Percentiles rank a stretch among this genome's conserved stretches.
Evolutionary conservation across 345 rosid species (phyloP).

Genomic region (Ricinus communis): DNA sequence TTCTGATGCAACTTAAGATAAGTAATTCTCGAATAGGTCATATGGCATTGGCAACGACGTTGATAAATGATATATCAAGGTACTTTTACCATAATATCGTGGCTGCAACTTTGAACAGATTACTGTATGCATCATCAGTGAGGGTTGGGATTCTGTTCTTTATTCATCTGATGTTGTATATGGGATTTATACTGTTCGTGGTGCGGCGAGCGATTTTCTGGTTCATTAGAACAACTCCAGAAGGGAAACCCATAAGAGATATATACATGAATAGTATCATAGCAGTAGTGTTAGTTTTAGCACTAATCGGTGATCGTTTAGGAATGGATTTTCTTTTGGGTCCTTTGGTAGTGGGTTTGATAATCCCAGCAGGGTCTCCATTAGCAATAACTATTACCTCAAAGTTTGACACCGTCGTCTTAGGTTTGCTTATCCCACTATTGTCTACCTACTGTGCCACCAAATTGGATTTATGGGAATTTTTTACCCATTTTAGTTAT

Average conservation of each 20-base stretch:
- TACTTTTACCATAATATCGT: not conserved
- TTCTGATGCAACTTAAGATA: constrained; percentile 40
- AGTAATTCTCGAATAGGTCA: constrained; percentile 38
- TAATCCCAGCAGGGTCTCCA: constrained; percentile 38
- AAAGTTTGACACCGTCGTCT: constrained; percentile 25
- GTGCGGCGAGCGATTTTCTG: constrained; percentile 15
- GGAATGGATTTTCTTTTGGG: constrained; percentile 26
- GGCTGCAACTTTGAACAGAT: not conserved
- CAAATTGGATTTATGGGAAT: constrained; percentile 18
- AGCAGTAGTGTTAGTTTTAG: constrained; percentile 6
- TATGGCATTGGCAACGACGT: constrained; percentile 36
- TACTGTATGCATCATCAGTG: not conserved
- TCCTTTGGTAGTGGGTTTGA: constrained; percentile 32
- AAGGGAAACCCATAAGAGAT: constrained; percentile 24
- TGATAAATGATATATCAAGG: constrained; percentile 21
- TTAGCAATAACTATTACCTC: constrained; percentile 26
- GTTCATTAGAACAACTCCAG: constrained; percentile 34
- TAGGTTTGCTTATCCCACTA: constrained; percentile 34
- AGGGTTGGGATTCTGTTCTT: no score
- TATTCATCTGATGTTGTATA: no score
- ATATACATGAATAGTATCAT: constrained; percentile 2
- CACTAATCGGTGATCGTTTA: constrained; percentile 22
- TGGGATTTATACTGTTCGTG: not conserved
- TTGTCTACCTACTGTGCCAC: constrained; percentile 15
- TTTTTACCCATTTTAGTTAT: not conserved